These are phyloP conservation scores for Arabis alpina DNA, from an alignment of 345 rosid species.

Conservation along the genomic window DNA sequence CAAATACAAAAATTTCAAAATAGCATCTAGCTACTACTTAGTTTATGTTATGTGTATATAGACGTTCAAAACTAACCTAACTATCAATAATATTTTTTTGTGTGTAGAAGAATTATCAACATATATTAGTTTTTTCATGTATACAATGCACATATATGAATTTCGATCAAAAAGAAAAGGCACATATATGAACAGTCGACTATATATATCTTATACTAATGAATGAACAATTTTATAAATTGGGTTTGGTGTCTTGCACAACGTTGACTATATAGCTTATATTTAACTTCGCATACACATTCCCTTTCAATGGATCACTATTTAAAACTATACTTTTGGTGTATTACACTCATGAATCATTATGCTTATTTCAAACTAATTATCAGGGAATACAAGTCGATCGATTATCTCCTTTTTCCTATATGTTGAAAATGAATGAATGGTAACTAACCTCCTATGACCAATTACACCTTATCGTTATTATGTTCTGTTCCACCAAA, in stretches of 20 bases:
- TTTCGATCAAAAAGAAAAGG: not conserved
- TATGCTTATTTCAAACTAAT: too few species aligned
- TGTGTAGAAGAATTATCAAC: too few species aligned
- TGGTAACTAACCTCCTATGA: not conserved
- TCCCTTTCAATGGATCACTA: not conserved
- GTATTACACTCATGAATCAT: not conserved
- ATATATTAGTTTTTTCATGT: not conserved
- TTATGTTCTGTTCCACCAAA: constrained; percentile 12
- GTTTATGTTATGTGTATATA: constrained; percentile 23
- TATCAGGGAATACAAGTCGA: constrained; percentile 3
- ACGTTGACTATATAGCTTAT: constrained; percentile 14
- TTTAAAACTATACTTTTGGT: constrained; percentile 2
- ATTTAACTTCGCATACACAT: too few species aligned
- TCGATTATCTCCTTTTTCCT: not conserved
- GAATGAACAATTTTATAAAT: constrained; percentile 17
- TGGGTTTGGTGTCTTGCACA: constrained; percentile 7
- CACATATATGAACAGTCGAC: not conserved
- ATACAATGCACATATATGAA: not conserved
- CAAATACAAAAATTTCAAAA: constrained; percentile 8
- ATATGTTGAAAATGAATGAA: constrained; percentile 5
- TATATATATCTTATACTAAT: not conserved
- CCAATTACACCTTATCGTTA: constrained; percentile 9
- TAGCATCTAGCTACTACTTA: constrained; percentile 27
- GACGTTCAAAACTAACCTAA: constrained; percentile 11
- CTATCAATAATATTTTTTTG: not conserved